phyloP scores from a whole-genome alignment of 2,329 filamentous ascomycete genomes.

The Paraphoma sp. region DNA sequence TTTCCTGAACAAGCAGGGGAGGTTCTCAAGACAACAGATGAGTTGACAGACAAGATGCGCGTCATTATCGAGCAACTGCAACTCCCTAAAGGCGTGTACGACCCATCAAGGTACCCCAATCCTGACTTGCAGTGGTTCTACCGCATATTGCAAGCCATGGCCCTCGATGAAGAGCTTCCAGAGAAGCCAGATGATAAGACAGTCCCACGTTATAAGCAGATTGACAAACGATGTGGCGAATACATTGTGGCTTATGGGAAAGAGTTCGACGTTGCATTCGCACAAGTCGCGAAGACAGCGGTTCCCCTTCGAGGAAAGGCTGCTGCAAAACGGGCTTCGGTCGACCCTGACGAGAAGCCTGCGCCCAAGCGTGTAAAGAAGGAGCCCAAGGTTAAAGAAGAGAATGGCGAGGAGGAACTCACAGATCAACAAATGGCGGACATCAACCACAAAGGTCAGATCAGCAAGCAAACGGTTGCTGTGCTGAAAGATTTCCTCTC shows the following conservation, averaged over 20 bases:
- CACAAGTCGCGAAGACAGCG: conserved; percentile 43
- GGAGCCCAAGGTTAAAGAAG: conserved; percentile 31
- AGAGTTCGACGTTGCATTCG: conserved; percentile 67
- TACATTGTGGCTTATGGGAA: conserved; percentile 80
- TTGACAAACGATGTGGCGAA: conserved; percentile 81
- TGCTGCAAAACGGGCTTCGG: conserved; percentile 51
- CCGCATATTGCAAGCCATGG: conserved; percentile 87
- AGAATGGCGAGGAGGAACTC: conserved; percentile 30
- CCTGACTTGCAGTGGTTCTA: conserved; percentile 97
- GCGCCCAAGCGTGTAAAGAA: conserved; percentile 35
- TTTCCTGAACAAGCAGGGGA: conserved; percentile 68
- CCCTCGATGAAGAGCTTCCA: conserved; percentile 88
- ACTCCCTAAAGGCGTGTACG: conserved; percentile 83
- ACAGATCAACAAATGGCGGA: conserved; percentile 54
- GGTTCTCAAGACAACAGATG: conserved; percentile 60
- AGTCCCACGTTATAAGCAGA: conserved; percentile 82
- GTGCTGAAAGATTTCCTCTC: conserved; percentile 41
- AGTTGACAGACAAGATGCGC: conserved; percentile 82
- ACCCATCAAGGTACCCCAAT: conserved; percentile 88
- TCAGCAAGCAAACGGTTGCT: conserved; percentile 51
- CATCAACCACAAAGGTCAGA: conserved; percentile 51
- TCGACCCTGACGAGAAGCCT: conserved; percentile 22
- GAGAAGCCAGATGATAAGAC: conserved; percentile 79
- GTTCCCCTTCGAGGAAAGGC: conserved; percentile 53
- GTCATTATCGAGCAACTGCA: conserved; percentile 84